A percentile compares a stretch with the other conserved stretches of the same genome.
Evolutionary conservation across 192 early-diverging fungal species (phyloP).

Genomic region (Podila minutissima): DNA sequence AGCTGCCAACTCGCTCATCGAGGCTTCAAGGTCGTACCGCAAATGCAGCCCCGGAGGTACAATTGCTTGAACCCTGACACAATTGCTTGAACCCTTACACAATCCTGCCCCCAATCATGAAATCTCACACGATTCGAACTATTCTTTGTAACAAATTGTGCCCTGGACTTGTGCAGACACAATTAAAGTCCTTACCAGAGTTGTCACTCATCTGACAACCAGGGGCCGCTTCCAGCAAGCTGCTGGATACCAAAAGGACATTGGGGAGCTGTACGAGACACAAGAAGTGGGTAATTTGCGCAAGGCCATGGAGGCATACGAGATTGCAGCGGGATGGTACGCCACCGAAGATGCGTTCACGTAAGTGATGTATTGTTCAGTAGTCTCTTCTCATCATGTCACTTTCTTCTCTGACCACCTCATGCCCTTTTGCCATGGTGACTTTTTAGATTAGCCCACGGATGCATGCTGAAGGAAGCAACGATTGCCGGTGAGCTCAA

Average conservation of each 20-base stretch:
- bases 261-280: conserved; percentile 91
- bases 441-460: conserved; percentile 79
- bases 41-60: conserved; percentile 79
- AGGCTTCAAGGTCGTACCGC: conserved; percentile 91
- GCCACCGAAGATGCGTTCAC: conserved; percentile 89
- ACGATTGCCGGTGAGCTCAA: conserved; percentile 89
- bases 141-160: not conserved
- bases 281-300: conserved; percentile 77
- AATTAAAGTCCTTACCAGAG: conserved; percentile 74
- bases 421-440: not conserved
- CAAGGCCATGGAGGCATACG: conserved; percentile 87
- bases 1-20: conserved; percentile 82
- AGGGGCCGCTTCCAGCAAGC: conserved; percentile 88
- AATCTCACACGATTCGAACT: not conserved
- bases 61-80: not conserved
- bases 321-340: conserved; percentile 94
- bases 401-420: not conserved
- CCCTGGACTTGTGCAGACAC: conserved; percentile 59
- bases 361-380: conserved; percentile 56
- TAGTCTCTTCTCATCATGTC: not conserved
- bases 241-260: conserved; percentile 91
- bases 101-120: not conserved
- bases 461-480: conserved; percentile 91
- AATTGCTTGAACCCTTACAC: not conserved
- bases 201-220: conserved; percentile 84